Conservation (phyloP, 345 rosid genomes). For the Clausena lansium region DNA sequence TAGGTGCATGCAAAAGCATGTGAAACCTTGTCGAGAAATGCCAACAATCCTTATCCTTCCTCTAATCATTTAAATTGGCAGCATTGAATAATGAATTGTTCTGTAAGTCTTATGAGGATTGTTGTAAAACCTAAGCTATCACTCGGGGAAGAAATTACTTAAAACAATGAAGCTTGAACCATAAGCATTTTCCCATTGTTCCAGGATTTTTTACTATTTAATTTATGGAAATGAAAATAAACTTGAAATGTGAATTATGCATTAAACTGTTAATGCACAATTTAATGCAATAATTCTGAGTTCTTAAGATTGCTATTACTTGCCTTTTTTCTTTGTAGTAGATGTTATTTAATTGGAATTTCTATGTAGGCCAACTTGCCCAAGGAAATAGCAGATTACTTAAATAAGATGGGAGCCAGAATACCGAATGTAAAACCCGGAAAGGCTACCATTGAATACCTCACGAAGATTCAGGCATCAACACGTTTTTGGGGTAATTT, state of each 20-base stretch:
- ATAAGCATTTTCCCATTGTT: background rate
- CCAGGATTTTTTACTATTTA: background rate
- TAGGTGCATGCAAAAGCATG: background rate
- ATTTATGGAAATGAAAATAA: background rate
- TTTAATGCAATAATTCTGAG: background rate
- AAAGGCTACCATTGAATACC: conserved; percentile 85
- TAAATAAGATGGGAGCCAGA: conserved; percentile 98
- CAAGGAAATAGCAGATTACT: conserved; percentile 91
- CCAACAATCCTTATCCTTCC: background rate
- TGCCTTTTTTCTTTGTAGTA: background rate
- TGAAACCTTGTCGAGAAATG: background rate
- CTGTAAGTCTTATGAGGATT: background rate
- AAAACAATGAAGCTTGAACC: background rate
- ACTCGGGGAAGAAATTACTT: background rate
- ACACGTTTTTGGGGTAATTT: conserved; percentile 94
- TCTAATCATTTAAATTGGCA: background rate
- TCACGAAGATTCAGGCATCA: conserved; percentile 84
- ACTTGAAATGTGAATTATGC: background rate
- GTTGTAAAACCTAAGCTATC: background rate
- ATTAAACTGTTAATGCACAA: background rate
- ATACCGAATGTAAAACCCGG: conserved; percentile 94
- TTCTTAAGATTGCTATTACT: background rate
- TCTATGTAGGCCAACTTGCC: conserved; percentile 85
- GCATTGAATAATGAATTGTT: background rate
- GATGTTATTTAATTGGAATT: conserved; percentile 13